Base-by-base conservation (phyloP, 2,329 filamentous ascomycete genomes). In the Penicillium verrucosum region DNA sequence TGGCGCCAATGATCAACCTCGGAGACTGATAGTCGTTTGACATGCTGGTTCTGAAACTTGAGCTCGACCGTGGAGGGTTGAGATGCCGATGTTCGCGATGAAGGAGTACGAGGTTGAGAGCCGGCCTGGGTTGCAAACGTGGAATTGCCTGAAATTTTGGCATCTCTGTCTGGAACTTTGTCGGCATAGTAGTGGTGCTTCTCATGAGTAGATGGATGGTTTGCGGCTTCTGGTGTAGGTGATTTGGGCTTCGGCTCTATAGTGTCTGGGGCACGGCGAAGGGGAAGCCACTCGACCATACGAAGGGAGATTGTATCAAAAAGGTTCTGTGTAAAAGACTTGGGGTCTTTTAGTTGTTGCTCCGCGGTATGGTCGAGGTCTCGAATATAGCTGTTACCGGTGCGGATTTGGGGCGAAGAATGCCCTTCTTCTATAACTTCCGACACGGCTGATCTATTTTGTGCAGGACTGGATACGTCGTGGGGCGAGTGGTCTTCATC, bases 261-360 rank as follows among this genome's bases (percentile, higher is more conserved):
- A 63, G n/a, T 52, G 16, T 64, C 68, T 2, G 65, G 61, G 34
- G 65, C 60, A n/a, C 68, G 69, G 34, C 73, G 72, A 27, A 76
- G 64, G n/a, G 77, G 76, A 48, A 79, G 65, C 77, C 77, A 79
- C 60, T 78, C 75, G 9, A 79, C 70, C 72, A 79, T 75, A 42
- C 76, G 69, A 36, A 80, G 58, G 3, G 76, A 73, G 9, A 78
- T 56, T 0, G 78, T 77, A 61, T 80, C 77, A 53, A 81, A 83
- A 1, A 85, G 68, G 57, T 80, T 82, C 62, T 88, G 85, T 2
- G 82, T 81, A 55, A 87, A 84, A 2, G 85, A 86, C 64, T 84
- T 84, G 1, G 79, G 78, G 62, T 88, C 85, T 63, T 82, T 85
- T 46, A 72, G 61, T 21, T 60, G 67, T 41, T 72, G 68, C 25